These are phyloP conservation scores for Castanea mollissima DNA, from an alignment of 306 rosid species.

Conservation along the genomic window DNA sequence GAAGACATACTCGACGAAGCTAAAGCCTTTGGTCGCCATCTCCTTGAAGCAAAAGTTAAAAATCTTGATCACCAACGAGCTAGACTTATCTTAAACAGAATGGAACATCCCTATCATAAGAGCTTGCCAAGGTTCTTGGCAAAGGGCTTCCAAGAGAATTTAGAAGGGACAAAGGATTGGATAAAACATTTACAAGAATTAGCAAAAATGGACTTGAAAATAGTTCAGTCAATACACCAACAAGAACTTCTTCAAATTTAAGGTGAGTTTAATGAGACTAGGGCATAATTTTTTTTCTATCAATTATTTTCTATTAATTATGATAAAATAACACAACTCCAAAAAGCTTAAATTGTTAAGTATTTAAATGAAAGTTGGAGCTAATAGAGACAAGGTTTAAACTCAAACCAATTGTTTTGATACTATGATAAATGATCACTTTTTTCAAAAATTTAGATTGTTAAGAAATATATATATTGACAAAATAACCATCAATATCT, in stretches of 20 bases:
- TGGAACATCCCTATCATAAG: conserved; percentile 55
- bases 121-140: conserved; percentile 47
- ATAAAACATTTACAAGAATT: conserved; percentile 31
- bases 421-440: neutral
- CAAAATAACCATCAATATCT: too few relatives aligned
- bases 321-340: too few relatives aligned
- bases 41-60: neutral
- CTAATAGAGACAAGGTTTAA: too few relatives aligned
- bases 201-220: conserved; percentile 41
- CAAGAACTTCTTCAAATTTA: conserved; percentile 41
- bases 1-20: conserved; percentile 38
- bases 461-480: conserved; percentile 2
- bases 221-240: conserved; percentile 28
- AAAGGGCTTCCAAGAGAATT: conserved; percentile 26
- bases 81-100: conserved; percentile 24
- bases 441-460: neutral
- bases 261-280: conserved; percentile 19
- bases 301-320: too few relatives aligned
- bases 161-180: conserved; percentile 36
- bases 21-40: conserved; percentile 1
- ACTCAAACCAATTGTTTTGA: neutral
- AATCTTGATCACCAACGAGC: conserved; percentile 6
- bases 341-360: too few relatives aligned
- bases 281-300: too few relatives aligned
- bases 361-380: too few relatives aligned